phyloP scores from a whole-genome alignment of 345 rosid genomes.

The Nasturtium officinale region DNA sequence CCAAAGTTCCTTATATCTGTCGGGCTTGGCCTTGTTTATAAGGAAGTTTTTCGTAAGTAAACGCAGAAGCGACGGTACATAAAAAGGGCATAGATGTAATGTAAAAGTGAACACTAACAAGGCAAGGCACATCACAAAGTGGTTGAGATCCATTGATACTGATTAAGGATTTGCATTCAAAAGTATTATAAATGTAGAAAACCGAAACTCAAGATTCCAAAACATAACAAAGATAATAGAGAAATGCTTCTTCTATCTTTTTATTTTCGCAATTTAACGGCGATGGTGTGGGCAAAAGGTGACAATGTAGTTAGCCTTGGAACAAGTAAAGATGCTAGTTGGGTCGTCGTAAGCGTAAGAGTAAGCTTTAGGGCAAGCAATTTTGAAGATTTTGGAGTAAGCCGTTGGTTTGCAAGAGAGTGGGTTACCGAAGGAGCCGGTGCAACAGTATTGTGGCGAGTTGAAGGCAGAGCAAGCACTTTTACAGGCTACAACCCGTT shows the following conservation, averaged over 20 bases:
- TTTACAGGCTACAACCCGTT: conserved; percentile 79
- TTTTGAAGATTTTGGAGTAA: conserved; percentile 84
- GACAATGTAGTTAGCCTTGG: conserved; percentile 68
- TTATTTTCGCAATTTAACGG: conserved; percentile 15
- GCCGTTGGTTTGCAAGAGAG: conserved; percentile 87
- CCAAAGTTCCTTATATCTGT: background rate
- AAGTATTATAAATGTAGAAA: conserved; percentile 11
- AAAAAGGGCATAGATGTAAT: background rate
- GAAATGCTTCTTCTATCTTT: background rate
- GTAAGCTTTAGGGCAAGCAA: conserved; percentile 92
- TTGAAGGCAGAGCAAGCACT: conserved; percentile 92
- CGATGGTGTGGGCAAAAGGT: conserved; percentile 81
- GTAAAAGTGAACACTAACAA: background rate
- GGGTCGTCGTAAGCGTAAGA: conserved; percentile 95
- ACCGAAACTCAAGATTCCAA: conserved; percentile 2
- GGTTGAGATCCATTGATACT: background rate
- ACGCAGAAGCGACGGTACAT: background rate
- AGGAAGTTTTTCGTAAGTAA: background rate
- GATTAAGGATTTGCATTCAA: background rate
- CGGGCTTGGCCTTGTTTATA: background rate
- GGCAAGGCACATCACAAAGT: background rate
- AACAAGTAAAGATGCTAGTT: conserved; percentile 84
- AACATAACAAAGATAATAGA: conserved; percentile 23
- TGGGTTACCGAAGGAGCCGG: conserved; percentile 77
- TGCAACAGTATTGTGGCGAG: conserved; percentile 88